Base-by-base conservation (phyloP, 2,329 filamentous ascomycete genomes). In the Aschersonia sp. region DNA sequence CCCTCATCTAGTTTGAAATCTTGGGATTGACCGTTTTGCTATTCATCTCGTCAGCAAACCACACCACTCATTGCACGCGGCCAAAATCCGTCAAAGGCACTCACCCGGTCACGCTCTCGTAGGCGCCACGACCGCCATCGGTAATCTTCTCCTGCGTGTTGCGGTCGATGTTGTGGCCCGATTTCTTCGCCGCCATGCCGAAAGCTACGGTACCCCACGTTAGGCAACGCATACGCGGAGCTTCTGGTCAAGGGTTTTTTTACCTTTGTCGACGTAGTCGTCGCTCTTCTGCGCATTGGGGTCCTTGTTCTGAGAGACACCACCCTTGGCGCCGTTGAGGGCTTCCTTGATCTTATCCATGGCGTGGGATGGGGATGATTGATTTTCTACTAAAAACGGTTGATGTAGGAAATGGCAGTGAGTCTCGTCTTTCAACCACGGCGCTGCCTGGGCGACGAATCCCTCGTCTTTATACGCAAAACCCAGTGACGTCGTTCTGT, bases 331-430 rank as follows among this genome's bases (percentile, higher is more conserved):
- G 45, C 51, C 49, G 40, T 51, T 45, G 45, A 56, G 55, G 47
- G 62, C 61, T 46, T 64, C 62, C 55, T 66, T 66, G 59, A 67
- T 30, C 55, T 65, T 63, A 62, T 68, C 64, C 65, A 68, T 68
- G 49, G 43, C 59, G 57, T 31, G 9, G 30, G n/a, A 28, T 12
- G 20, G 20, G 20, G 20, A 20, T 20, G 20, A 20, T 20, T 20
- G 20, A 20, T 20, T 20, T 20, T 20, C 2, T 20, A 20, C 20
- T 20, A 20, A 20, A 20, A 20, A 20, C 2, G 20, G 20, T 20
- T 20, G 20, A 20, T 20, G 20, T 20, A 20, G 20, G 2, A 20
- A 20, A 20, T 20, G 20, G n/a, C n/a, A n/a, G n/a, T n/a, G n/a
- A n/a, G n/a, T n/a, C n/a, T n/a, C n/a, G n/a, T n/a, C 20, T 20